Conservation (phyloP, 192 early-diverging fungal genomes). For the Dimargaris cristalligena region DNA sequence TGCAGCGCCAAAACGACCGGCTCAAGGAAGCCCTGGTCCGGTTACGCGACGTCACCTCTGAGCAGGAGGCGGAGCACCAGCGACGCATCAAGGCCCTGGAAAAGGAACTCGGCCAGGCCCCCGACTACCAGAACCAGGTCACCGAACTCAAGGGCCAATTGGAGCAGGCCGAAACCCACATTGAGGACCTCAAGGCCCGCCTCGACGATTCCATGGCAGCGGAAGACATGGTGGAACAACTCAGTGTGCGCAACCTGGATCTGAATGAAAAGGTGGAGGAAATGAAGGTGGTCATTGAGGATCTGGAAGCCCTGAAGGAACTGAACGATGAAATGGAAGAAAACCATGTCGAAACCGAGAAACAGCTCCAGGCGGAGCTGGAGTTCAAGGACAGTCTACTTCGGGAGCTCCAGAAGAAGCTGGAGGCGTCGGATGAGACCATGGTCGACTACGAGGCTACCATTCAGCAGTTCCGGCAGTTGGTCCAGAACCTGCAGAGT, state of each 20-base stretch:
- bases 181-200: slow-evolving; percentile 67
- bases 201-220: slow-evolving; percentile 68
- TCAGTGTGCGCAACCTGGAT: slow-evolving; percentile 70
- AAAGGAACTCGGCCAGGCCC: slow-evolving; percentile 40
- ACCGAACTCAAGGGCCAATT: slow-evolving; percentile 31
- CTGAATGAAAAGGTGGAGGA: slow-evolving; percentile 59
- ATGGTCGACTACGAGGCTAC: slow-evolving; percentile 76
- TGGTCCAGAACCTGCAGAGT: slow-evolving; percentile 56
- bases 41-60: slow-evolving; percentile 63
- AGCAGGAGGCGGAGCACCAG: slow-evolving; percentile 47
- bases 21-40: slow-evolving; percentile 72
- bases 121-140: slow-evolving; percentile 34
- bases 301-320: slow-evolving; percentile 77
- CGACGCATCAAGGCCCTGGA: slow-evolving; percentile 49
- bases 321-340: slow-evolving; percentile 88
- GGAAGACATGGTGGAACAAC: slow-evolving; percentile 67
- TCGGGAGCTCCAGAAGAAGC: slow-evolving; percentile 34
- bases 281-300: slow-evolving; percentile 56
- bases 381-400: slow-evolving; percentile 55
- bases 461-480: slow-evolving; percentile 69
- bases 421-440: slow-evolving; percentile 56
- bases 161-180: slow-evolving; percentile 42
- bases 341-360: slow-evolving; percentile 74
- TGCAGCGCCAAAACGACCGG: slow-evolving; percentile 72
- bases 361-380: slow-evolving; percentile 62